These are phyloP conservation scores for Ministeria vibrans DNA, from an alignment of 78 protist genomes.

Conservation along the genomic window DNA sequence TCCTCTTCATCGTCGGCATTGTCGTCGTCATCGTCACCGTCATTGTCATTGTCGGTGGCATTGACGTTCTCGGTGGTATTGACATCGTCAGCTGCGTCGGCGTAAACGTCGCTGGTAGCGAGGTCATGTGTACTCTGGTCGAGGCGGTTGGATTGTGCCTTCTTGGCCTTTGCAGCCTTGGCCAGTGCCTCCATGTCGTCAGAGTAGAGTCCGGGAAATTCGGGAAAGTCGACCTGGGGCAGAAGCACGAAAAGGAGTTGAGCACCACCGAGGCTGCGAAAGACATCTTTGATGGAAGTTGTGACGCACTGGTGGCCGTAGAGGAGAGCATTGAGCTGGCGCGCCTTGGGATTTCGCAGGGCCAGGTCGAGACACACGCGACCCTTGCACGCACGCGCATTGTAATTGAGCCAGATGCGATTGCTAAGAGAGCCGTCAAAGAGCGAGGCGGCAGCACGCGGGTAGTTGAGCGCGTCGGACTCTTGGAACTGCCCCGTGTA, in stretches of 20 bases:
- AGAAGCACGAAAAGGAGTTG: neutral
- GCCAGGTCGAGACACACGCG: neutral
- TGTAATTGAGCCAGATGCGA: neutral
- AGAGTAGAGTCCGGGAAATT: too few species aligned
- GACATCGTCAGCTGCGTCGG: neutral
- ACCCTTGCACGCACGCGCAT: neutral
- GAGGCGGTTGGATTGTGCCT: neutral
- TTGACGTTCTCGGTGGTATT: neutral
- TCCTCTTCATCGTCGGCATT: too few species aligned
- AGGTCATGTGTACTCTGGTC: neutral
- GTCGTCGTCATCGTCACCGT: neutral
- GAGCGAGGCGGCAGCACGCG: neutral
- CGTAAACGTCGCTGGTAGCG: neutral
- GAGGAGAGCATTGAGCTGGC: neutral
- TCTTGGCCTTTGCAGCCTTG: too few species aligned
- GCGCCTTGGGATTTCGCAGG: neutral
- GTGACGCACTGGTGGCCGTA: neutral
- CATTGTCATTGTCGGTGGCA: neutral
- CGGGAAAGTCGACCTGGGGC: neutral
- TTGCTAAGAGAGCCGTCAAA: neutral
- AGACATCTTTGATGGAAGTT: neutral
- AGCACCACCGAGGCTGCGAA: neutral
- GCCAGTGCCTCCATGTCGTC: too few species aligned
- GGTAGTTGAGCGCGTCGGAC: constrained; percentile 1
- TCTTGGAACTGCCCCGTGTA: neutral